Evolutionary conservation across 305 asterid genomes (phyloP).

Genomic region (Fraxinus albicans): DNA sequence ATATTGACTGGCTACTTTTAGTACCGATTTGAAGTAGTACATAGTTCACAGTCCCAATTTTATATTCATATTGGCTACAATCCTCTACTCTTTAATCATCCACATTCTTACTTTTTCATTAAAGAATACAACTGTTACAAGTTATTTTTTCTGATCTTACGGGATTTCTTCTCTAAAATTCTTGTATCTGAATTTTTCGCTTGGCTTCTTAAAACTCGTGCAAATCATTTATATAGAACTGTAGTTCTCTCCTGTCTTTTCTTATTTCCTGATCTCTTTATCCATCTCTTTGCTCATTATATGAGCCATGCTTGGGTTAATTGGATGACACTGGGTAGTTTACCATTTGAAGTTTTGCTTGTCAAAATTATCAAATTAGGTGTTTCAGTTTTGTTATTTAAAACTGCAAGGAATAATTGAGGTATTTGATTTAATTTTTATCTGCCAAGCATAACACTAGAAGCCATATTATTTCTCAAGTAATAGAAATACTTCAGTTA

Average conservation of each 20-base stretch:
- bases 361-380: background rate
- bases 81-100: background rate
- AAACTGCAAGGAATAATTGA: background rate
- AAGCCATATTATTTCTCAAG: background rate
- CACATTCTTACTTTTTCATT: background rate
- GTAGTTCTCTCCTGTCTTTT: background rate
- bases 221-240: background rate
- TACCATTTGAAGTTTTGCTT: background rate
- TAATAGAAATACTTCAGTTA: background rate
- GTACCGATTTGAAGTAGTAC: background rate
- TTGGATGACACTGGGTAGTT: background rate
- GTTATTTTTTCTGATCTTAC: background rate
- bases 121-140: background rate
- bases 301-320: background rate
- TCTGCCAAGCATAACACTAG: background rate
- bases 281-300: background rate
- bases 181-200: background rate
- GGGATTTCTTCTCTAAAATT: background rate
- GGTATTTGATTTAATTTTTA: background rate
- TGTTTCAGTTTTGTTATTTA: background rate
- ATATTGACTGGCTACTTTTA: background rate
- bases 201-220: background rate
- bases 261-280: background rate
- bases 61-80: background rate
- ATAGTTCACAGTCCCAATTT: background rate